phyloP scores from a whole-genome alignment of 345 rosid species.

The Kernera saxatilis region DNA sequence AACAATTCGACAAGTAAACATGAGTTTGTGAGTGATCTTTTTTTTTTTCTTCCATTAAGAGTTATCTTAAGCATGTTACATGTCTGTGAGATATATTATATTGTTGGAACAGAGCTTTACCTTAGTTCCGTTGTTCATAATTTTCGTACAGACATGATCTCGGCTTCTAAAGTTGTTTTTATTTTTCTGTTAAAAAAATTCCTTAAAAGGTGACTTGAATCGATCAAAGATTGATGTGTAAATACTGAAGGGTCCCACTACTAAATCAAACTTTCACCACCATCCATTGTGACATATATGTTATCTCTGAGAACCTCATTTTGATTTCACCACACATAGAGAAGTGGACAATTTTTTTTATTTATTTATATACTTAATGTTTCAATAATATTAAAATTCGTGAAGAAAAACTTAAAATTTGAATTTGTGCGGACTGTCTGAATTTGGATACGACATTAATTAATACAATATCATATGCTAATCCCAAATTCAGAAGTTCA shows the following conservation, averaged over 20 bases:
- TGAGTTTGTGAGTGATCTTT: neutral
- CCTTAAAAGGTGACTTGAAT: neutral
- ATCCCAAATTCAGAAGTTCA: no score
- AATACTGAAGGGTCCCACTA: neutral
- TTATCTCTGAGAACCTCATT: no score
- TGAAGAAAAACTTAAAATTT: no score
- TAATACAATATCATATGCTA: no score
- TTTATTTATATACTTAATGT: no score
- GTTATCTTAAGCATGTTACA: neutral
- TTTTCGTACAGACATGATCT: neutral
- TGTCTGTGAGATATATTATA: neutral
- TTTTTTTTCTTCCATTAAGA: neutral
- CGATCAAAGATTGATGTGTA: neutral
- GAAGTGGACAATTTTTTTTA: no score
- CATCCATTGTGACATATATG: no score
- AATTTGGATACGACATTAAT: no score
- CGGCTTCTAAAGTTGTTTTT: neutral
- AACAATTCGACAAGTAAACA: slow-evolving; percentile 57
- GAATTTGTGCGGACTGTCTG: no score
- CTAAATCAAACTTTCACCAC: neutral
- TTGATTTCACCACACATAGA: no score
- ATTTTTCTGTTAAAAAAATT: neutral
- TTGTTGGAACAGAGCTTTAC: slow-evolving; percentile 15
- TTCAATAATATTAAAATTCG: no score
- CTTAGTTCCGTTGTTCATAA: slow-evolving; percentile 16